Conservation (phyloP, 768 basidiomycete genomes). For the Leccinum barrowsii region DNA sequence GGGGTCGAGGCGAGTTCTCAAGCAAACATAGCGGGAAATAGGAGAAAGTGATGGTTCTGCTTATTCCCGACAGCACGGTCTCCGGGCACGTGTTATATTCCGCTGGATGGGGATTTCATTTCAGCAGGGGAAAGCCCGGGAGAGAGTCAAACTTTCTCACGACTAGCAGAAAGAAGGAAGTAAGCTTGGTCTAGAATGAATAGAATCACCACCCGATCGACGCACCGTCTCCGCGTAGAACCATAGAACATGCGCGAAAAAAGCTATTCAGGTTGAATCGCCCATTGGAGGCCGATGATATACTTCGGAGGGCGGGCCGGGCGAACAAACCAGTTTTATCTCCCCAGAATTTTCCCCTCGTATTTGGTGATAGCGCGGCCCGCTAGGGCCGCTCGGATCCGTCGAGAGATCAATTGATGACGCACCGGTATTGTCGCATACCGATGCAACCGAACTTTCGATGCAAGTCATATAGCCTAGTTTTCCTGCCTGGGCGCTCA, state of each 20-base stretch:
- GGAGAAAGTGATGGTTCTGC: constrained; percentile 18
- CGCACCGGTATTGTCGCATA: neutral
- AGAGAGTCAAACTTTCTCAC: constrained; percentile 13
- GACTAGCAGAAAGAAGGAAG: neutral
- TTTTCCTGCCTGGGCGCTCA: neutral
- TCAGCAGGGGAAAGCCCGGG: constrained; percentile 1
- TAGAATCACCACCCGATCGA: neutral
- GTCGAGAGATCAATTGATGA: neutral
- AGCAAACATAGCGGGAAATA: neutral
- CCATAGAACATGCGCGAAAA: neutral
- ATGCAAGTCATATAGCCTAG: neutral
- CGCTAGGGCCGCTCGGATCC: neutral
- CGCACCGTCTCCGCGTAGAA: neutral
- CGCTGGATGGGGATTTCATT: constrained; percentile 8
- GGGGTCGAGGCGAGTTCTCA: constrained; percentile 13
- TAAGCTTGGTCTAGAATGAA: neutral
- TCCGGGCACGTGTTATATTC: constrained; percentile 18
- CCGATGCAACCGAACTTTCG: neutral
- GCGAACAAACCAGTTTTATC: neutral
- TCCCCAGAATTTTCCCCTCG: neutral
- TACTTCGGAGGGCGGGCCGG: neutral
- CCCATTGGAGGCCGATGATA: neutral
- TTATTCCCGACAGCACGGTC: constrained; percentile 12
- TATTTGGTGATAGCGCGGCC: neutral
- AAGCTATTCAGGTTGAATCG: neutral